Conservation (phyloP, 202 grass and related monocot species). For the Cymbopogon flexuosus region DNA sequence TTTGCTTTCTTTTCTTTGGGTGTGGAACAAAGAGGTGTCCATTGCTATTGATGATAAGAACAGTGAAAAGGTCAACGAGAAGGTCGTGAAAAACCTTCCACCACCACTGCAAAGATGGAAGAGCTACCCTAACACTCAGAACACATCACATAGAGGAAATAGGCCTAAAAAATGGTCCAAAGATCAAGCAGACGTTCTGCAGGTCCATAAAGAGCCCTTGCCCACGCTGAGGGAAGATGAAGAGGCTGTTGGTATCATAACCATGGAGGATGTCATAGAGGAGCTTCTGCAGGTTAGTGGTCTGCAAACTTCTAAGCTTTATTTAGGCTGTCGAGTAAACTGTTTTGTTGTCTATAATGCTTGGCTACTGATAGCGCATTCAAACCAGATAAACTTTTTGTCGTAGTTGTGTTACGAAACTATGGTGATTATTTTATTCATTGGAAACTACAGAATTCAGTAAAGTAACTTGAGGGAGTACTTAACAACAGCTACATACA, state of each 20-base stretch:
- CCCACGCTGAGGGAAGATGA: conserved; percentile 64
- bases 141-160: conserved; percentile 24
- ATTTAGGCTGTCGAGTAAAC: background rate
- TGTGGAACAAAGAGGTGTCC: conserved; percentile 45
- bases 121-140: conserved; percentile 59
- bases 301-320: background rate
- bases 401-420: background rate
- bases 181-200: conserved; percentile 57
- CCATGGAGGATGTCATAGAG: conserved; percentile 98
- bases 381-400: background rate
- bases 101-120: conserved; percentile 47
- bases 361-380: background rate
- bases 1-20: background rate
- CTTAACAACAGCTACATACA: background rate
- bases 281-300: conserved; percentile 85
- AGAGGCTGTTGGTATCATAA: conserved; percentile 85
- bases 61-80: conserved; percentile 52
- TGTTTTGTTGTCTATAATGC: background rate
- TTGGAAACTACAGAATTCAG: background rate
- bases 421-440: background rate
- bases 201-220: conserved; percentile 55
- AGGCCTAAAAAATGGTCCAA: conserved; percentile 63
- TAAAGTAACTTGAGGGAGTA: background rate
- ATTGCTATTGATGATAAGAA: conserved; percentile 54
- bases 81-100: conserved; percentile 27